Base-by-base conservation (phyloP, 495 filamentous ascomycete species). In the Hypoxylon fuscum region DNA sequence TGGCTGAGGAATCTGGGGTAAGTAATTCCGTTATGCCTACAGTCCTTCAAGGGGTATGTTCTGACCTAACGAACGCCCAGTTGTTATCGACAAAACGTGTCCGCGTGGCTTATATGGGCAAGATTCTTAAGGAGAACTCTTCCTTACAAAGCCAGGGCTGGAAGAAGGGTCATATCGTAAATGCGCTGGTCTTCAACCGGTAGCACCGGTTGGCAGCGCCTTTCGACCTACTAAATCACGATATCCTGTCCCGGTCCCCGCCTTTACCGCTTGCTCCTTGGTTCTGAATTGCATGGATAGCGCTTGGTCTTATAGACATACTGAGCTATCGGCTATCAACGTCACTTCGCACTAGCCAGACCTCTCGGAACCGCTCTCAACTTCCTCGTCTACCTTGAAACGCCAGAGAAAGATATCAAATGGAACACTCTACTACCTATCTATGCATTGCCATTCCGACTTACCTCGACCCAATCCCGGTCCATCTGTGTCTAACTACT, bases 51-150 rank as follows among this genome's bases (percentile, higher is more conserved):
- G 51, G 20, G n/a, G 10, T 27, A 15, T 41, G 0, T 31, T 42
- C 72, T 69, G 43, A 78, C 54, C 11, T 21, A 8, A 7, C 1
- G 5, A 27, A 27, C 25, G n/a, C 25, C 14, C 47, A 83, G 79
- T 75, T 90, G 18, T 64, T 81, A 0, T 71, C 74, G 41, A 72
- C 74, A 22, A 85, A 83, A 58, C 82, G 79, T 23, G 76, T 96
- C 18, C 84, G 82, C 34, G 82, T 96, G 22, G 88, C 82, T 34
- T 96, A 94, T 69, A 82, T 95, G 70, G 93, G 93, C 46, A 88
- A 84, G 67, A 83, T 93, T 32, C 80, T 96, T 12, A 85, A 87
- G 54, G 91, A 95, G 62, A 78, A 79, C 27, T 66, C 81, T 20
- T 75, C 88, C 0, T 70, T 96, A 12, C 68, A 74, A 14, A 80